A percentile compares a stretch with the other conserved stretches of the same genome.
These are phyloP conservation scores for Luzula sylvatica DNA, from an alignment of 176 grass and related monocot species.

Conservation along the genomic window DNA sequence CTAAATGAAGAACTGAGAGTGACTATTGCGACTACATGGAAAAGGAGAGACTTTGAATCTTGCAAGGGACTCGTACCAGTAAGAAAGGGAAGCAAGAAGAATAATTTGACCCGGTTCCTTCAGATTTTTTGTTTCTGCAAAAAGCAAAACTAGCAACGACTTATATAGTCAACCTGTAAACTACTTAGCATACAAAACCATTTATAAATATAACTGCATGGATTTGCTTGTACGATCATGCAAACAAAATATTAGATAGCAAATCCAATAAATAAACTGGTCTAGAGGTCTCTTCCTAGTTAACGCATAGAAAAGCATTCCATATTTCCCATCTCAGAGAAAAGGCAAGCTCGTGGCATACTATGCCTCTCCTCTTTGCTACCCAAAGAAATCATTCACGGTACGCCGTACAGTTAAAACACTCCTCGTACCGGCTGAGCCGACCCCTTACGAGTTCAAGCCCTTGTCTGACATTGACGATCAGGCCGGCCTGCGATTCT, in stretches of 20 bases:
- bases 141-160: slow-evolving; percentile 3
- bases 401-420: background rate
- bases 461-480: slow-evolving; percentile 87
- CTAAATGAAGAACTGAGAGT: no score
- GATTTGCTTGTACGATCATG: background rate
- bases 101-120: no score
- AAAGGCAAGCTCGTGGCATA: slow-evolving; percentile 8
- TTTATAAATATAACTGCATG: slow-evolving; percentile 6
- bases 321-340: no score
- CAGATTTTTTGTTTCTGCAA: no score
- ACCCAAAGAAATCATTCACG: background rate
- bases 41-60: no score
- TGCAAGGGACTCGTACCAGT: no score
- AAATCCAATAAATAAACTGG: no score
- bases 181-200: background rate
- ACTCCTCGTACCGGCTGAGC: slow-evolving; percentile 28
- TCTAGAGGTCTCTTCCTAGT: no score
- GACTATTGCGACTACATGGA: no score
- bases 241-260: no score
- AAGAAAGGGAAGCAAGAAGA: no score
- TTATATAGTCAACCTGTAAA: background rate
- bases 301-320: no score
- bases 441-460: slow-evolving; percentile 56
- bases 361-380: background rate
- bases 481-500: slow-evolving; percentile 51